Evolutionary conservation across 169 alveolate genomes (phyloP).

Genomic region (Plasmodium fragile): DNA sequence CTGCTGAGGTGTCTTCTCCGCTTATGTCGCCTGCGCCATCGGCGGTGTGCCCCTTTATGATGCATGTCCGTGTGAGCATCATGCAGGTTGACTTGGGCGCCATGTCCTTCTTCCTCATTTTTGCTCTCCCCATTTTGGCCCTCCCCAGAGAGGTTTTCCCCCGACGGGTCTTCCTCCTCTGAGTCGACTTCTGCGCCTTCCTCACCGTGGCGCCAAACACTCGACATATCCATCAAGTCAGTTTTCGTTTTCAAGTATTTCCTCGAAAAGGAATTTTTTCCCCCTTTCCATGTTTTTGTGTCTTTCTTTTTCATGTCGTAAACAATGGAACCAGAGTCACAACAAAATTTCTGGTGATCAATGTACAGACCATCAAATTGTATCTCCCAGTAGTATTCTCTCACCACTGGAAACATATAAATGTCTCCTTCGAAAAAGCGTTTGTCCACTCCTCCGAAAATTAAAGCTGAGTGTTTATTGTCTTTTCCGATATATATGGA

Average conservation of each 20-base stretch:
- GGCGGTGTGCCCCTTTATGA: neutral
- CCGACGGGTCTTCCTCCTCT: neutral
- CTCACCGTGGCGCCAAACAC: neutral
- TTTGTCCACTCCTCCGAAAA: slow-evolving; percentile 91
- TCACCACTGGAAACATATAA: slow-evolving; percentile 89
- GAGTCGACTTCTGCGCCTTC: neutral
- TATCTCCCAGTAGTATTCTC: slow-evolving; percentile 93
- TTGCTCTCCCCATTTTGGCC: neutral
- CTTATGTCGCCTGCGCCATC: neutral
- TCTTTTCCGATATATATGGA: slow-evolving; percentile 68
- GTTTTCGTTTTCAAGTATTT: slow-evolving; percentile 14
- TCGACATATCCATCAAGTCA: neutral
- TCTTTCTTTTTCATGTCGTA: slow-evolving; percentile 33
- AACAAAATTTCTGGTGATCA: slow-evolving; percentile 90
- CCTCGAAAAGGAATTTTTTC: slow-evolving; percentile 1
- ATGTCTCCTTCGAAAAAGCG: slow-evolving; percentile 84
- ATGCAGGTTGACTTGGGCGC: neutral
- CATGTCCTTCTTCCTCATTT: neutral
- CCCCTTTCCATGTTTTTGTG: neutral
- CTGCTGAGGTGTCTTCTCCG: neutral
- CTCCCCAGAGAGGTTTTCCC: neutral
- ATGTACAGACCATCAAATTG: slow-evolving; percentile 85
- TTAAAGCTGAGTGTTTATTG: slow-evolving; percentile 84
- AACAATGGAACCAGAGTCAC: slow-evolving; percentile 77
- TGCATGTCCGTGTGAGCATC: neutral